Evolutionary conservation across 805 yeast species (phyloP).

Genomic region (Metschnikowia borealis): DNA sequence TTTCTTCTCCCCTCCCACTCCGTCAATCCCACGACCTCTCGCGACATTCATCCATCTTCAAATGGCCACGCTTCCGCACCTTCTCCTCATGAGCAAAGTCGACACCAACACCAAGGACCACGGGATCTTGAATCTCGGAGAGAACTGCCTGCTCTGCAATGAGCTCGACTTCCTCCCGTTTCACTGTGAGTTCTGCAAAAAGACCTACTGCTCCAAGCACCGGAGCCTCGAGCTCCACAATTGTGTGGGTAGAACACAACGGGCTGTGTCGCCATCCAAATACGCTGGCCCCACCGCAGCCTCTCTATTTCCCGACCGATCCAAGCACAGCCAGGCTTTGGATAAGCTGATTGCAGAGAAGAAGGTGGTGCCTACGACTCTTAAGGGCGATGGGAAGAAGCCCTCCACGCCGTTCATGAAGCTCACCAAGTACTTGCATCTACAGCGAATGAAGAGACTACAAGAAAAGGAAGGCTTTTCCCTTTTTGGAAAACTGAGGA

Average conservation of each 20-base stretch:
- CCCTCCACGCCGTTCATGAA: conserved; percentile 14
- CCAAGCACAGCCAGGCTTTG: conserved; percentile 36
- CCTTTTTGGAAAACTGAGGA: conserved; percentile 6
- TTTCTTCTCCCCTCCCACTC: neutral
- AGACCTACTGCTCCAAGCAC: conserved; percentile 49
- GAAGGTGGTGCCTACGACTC: conserved; percentile 18
- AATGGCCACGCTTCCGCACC: conserved; percentile 9
- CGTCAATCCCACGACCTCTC: conserved; percentile 4
- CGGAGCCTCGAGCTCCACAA: conserved; percentile 32
- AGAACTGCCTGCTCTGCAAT: conserved; percentile 50
- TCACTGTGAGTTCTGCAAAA: conserved; percentile 46
- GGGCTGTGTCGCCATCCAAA: conserved; percentile 6
- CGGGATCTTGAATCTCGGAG: conserved; percentile 53
- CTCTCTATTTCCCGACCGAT: conserved; percentile 50
- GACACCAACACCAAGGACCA: conserved; percentile 22
- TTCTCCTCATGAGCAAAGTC: conserved; percentile 22
- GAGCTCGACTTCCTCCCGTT: conserved; percentile 58
- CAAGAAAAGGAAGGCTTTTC: conserved; percentile 9
- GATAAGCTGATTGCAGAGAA: conserved; percentile 19
- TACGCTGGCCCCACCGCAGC: conserved; percentile 38
- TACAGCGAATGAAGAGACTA: conserved; percentile 20
- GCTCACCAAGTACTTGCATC: conserved; percentile 16
- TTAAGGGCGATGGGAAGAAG: conserved; percentile 14
- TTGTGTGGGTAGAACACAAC: conserved; percentile 24
- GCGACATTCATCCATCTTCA: neutral